Percentiles rank a stretch among this genome's conserved stretches.
Conservation (phyloP, 306 rosid species). For the Trifolium pratense region DNA sequence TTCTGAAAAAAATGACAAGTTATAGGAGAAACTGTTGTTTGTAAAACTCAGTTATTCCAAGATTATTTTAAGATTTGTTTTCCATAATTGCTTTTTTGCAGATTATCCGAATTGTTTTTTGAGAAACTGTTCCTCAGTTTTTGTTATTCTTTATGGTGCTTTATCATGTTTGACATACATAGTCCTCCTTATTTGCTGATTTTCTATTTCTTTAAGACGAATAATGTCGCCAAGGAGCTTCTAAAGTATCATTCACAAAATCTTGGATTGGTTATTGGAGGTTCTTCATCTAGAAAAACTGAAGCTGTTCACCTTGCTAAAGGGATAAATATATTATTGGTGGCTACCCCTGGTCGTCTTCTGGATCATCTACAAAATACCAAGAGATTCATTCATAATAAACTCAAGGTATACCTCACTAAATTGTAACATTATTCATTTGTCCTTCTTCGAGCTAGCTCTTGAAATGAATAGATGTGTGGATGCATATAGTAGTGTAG, state of each 20-base stretch:
- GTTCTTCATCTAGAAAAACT: constrained; percentile 73
- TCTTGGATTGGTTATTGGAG: constrained; percentile 83
- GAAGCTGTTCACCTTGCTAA: constrained; percentile 87
- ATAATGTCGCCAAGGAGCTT: constrained; percentile 87
- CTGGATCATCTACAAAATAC: constrained; percentile 94
- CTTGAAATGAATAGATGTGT: constrained; percentile 3
- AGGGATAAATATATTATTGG: constrained; percentile 80
- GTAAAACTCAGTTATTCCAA: neutral
- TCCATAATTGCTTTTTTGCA: too few relatives aligned
- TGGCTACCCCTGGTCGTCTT: constrained; percentile 97
- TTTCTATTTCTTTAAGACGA: constrained; percentile 56
- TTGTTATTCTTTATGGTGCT: neutral
- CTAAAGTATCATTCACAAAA: constrained; percentile 95
- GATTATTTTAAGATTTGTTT: too few relatives aligned
- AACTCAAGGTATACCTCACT: constrained; percentile 64
- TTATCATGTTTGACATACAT: neutral
- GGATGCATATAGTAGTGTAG: constrained; percentile 35
- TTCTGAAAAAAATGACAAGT: neutral
- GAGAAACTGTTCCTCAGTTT: neutral
- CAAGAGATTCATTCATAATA: constrained; percentile 72
- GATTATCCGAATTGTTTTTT: too few relatives aligned
- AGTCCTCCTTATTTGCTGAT: constrained; percentile 25
- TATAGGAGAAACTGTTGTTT: neutral
- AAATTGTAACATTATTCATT: too few relatives aligned
- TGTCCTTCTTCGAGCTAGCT: neutral